Evolutionary conservation across 805 yeast species (phyloP), one percentile per base, ranked within the genome.

Genomic region (Ogataea philodendri): DNA sequence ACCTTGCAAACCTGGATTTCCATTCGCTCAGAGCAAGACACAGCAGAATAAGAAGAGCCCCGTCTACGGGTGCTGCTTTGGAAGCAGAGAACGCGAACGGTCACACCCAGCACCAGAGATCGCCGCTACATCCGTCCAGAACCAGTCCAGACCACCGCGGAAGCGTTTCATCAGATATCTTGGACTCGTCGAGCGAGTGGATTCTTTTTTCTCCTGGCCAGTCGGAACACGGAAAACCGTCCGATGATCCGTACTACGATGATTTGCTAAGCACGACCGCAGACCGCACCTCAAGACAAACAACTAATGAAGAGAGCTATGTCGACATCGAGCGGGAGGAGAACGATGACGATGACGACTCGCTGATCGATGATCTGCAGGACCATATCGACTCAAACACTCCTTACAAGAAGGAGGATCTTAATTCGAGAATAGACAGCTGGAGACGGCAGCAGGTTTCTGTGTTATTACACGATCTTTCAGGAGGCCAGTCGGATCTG

Each of bases 371-470:
- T 16, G 54, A 53, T 25, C 40, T 55, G 13, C 46, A 45, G 10
- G 52, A 49, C 7, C 55, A 54, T 23, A 44, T 49, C 10, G 36
- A 41, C 11, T 27, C 22, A 8, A 38, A 38, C 30, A 27, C 33
- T 22, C 45, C 45, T 16, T 42, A 35, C 39, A 35, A 41, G 31
- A 42, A 39, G 13, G 51, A 51, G 19, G 61, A 56, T 35, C 38
- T 58, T 11, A 54, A 50, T 30, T 30, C 47, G 7, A 37, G 61
- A 22, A 58, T 58, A 5, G 59, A 58, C 18, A 48, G 39, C 30
- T 58, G 63, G 63, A 46, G 60, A 34, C 47, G 55, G 20, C 52
- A 55, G 31, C 62, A 55, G 32, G 45, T 54, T 7, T 41, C 42
- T 20, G 38, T 46, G 7, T 32, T 58, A 8, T 22, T 57, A 11